Percentiles rank a stretch among this genome's conserved stretches.
Conservation (phyloP, 768 basidiomycete genomes). For the Hortiboletus flavorubellus region DNA sequence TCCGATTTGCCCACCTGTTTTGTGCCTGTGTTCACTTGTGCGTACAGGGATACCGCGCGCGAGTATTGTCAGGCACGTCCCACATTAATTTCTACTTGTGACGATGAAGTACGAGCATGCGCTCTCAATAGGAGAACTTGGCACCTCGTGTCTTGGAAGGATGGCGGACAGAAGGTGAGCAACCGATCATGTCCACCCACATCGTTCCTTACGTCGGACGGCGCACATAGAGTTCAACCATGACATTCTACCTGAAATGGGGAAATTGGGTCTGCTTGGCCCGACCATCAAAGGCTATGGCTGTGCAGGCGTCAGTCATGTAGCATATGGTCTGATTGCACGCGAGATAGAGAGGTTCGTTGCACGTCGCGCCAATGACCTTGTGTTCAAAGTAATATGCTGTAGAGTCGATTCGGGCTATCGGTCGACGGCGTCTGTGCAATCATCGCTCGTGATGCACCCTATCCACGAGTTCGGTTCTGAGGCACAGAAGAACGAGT, state of each 20-base stretch:
- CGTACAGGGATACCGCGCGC: slow-evolving; percentile 69
- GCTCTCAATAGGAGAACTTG: slow-evolving; percentile 62
- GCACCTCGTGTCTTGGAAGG: slow-evolving; percentile 85
- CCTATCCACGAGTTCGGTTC: slow-evolving; percentile 87
- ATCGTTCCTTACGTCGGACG: not conserved
- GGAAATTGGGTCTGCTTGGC: slow-evolving; percentile 83
- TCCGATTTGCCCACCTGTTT: slow-evolving; percentile 8
- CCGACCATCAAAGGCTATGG: slow-evolving; percentile 93
- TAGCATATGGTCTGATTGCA: slow-evolving; percentile 92
- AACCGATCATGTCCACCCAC: not conserved
- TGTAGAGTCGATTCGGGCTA: slow-evolving; percentile 93
- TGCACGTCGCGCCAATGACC: not conserved
- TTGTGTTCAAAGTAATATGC: not conserved
- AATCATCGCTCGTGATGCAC: slow-evolving; percentile 96
- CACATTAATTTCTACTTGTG: not conserved
- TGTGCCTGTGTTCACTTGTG: not conserved
- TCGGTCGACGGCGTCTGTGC: slow-evolving; percentile 91
- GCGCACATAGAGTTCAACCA: slow-evolving; percentile 64
- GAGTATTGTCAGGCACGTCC: slow-evolving; percentile 71
- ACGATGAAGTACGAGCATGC: not conserved
- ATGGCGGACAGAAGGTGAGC: slow-evolving; percentile 81
- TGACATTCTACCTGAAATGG: slow-evolving; percentile 85
- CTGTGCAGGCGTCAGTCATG: slow-evolving; percentile 87
- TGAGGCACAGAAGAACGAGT: slow-evolving; percentile 87
- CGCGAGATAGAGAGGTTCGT: slow-evolving; percentile 86